Conservation (phyloP, 768 basidiomycete species). For the Pleurotus salmoneostramineus region DNA sequence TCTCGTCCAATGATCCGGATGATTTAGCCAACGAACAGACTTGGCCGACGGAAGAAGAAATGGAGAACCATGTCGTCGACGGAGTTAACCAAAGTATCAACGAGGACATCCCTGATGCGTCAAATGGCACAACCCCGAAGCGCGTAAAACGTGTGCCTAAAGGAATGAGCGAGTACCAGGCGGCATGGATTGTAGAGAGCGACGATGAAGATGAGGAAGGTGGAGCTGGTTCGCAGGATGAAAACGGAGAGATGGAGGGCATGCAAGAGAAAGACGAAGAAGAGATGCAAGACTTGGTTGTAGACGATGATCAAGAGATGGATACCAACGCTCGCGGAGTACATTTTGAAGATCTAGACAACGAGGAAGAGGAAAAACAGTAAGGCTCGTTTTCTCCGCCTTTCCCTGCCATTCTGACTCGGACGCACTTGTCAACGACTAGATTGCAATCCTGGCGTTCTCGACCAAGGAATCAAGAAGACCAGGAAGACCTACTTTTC, state of each 20-base stretch:
- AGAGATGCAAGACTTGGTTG: slow-evolving; percentile 55
- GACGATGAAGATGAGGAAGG: slow-evolving; percentile 59
- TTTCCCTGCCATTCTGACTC: neutral
- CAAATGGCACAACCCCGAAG: slow-evolving; percentile 73
- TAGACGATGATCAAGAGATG: slow-evolving; percentile 49
- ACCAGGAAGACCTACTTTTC: slow-evolving; percentile 81
- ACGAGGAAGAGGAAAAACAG: slow-evolving; percentile 86
- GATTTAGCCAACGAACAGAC: slow-evolving; percentile 94
- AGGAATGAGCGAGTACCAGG: slow-evolving; percentile 96
- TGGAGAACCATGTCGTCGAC: slow-evolving; percentile 31
- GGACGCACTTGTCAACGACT: slow-evolving; percentile 9
- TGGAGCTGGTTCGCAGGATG: slow-evolving; percentile 20
- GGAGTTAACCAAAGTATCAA: slow-evolving; percentile 23
- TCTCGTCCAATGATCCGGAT: slow-evolving; percentile 85
- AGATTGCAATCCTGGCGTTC: slow-evolving; percentile 64
- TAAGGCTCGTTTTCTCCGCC: slow-evolving; percentile 31
- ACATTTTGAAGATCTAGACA: slow-evolving; percentile 72
- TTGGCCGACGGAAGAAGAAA: slow-evolving; percentile 98
- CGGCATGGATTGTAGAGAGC: slow-evolving; percentile 92
- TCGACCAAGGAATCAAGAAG: slow-evolving; percentile 62
- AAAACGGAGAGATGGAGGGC: slow-evolving; percentile 26
- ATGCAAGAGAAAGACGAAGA: slow-evolving; percentile 46
- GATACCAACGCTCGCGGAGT: slow-evolving; percentile 53
- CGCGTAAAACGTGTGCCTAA: slow-evolving; percentile 83
- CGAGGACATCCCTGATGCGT: slow-evolving; percentile 56